Evolutionary conservation across 768 basidiomycete species (phyloP), one percentile per base, ranked within the genome.

Genomic region (Rhodotorula graminis): DNA sequence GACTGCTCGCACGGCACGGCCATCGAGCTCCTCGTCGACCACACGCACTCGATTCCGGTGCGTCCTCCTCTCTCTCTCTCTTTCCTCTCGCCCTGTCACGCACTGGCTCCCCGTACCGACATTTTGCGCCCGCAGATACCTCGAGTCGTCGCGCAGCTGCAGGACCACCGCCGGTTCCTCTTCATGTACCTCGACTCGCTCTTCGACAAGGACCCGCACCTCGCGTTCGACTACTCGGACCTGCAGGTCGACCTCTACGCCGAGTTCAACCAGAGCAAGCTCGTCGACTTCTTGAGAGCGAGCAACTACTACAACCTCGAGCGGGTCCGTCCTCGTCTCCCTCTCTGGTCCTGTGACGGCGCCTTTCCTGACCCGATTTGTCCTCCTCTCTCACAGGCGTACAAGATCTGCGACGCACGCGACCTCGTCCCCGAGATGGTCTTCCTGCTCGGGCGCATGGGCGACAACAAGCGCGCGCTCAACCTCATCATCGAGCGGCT

Each of bases 401-500:
- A 93, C 80, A 84, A 85, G 61, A 87, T 92, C 33, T 97, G 93
- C 80, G 87, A 88, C 78, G 87, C 88, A 64, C 87, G 88, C 31
- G 93, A 94, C 79, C 84, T 93, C 42, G 93, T 99, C 0, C 88
- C 88, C 0, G 96, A 98, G 82, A 95, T 96, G 92, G 95, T 99
- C 27, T 99, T 95, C 82, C 85, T 98, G 1, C 87, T 98, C 1
- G 96, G 95, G 0, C 87, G 92, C 42, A 97, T 98, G 94, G 96
- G 96, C 16, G 92, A 97, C 81, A 96, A 96, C 81, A 95, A 93
- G 84, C 86, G 92, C 77, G 96, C 95, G 3, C 81, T 99, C 72
- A 90, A 88, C 70, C 86, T 99, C 29, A 98, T 99, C 76, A 98
- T 99, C 69, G 93, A 98, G 80, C 86, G 93, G 25, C 83, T 98